Evolutionary conservation across 2,329 filamentous ascomycete genomes (phyloP), one percentile per base, ranked within the genome.

Genomic region (Microsporum ferrugineum): DNA sequence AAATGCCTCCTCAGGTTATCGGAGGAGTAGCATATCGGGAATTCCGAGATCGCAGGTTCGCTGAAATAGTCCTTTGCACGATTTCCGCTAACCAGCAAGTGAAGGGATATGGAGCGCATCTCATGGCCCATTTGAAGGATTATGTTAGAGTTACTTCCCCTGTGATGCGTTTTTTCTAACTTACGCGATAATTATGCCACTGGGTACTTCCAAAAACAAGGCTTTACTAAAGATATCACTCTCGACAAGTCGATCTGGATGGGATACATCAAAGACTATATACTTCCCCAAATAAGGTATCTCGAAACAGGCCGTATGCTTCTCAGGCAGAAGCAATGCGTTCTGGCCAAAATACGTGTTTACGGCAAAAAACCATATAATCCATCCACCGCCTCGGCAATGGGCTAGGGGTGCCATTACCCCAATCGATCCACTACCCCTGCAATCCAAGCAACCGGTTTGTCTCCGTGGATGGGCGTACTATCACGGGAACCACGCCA

Each of bases 191-290:
- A 99, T 74, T 96, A 97, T 71, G 94, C 94, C 47, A 99, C 96
- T 66, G 94, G 94, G 7, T 99, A 97, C 73, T 99, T 99, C 76
- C 95, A 97, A 74, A 99, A 99, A 73, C 94, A 99, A 72, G 94
- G 94, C 0, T 99, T 99, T 71, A 97, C 94, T 1, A 99, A 99
- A 73, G 92, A 99, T 68, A 97, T 99, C 65, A 96, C 91, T 0
- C 83, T 99, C 0, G 88, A 94, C 62, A 88, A 86, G 68, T 85
- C 87, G 1, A 86, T 90, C 2, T 99, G 94, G 94, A 97, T 97
- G 94, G 94, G 94, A 2, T 99, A 97, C 70, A 99, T 99, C 78
- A 99, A 99, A 72, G 94, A 99, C 72, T 99, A 99, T 73, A 94
- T 99, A 94, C 82, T 99, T 23, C 92, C 92, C 5, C 88, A 88